Evolutionary conservation across 1,284 basidiomycete species (phyloP), one percentile per base, ranked within the genome.

Genomic region (Leucoagaricus sp.): DNA sequence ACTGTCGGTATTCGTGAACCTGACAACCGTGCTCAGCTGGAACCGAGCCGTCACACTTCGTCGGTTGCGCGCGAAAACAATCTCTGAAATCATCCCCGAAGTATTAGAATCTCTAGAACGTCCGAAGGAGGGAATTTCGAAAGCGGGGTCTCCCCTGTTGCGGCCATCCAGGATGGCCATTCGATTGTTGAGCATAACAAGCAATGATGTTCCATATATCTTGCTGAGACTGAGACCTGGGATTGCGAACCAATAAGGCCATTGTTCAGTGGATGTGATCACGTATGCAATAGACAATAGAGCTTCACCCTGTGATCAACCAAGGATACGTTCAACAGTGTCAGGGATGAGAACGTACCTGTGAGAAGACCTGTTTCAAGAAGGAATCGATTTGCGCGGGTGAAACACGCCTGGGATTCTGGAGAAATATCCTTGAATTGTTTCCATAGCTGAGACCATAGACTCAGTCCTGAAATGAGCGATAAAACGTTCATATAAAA

Each of bases 131-230:
- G n/a, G n/a, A n/a, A n/a, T n/a, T n/a, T n/a, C n/a, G n/a, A n/a
- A n/a, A n/a, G n/a, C n/a, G n/a, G n/a, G n/a, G n/a, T n/a, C n/a
- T n/a, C n/a, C n/a, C n/a, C n/a, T n/a, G n/a, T n/a, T n/a, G n/a
- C 38, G n/a, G 10, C 38, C 28, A 2, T 7, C 25, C 29, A 4
- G 13, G 19, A 51, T 29, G 5, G 23, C 36, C 15, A 42, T 23
- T 15, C 53, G 47, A 23, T 55, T 55, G 40, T 55, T 55, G 15
- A 55, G 23, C 25, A 55, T 17, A n/a, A 49, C 47, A 4, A 55
- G 40, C 12, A 44, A n/a, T 1, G 53, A 42, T 12, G 49, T 55
- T 26, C 36, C 23, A 38, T 55, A 55, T 10, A 55, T 2, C 19
- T 55, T 55, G 36, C 53, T 42, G 9, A 55, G 53, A 7, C 13